These are phyloP conservation scores for Ceratocystiopsis brevicomis DNA, from an alignment of 2,329 filamentous ascomycete genomes.

Conservation along the genomic window DNA sequence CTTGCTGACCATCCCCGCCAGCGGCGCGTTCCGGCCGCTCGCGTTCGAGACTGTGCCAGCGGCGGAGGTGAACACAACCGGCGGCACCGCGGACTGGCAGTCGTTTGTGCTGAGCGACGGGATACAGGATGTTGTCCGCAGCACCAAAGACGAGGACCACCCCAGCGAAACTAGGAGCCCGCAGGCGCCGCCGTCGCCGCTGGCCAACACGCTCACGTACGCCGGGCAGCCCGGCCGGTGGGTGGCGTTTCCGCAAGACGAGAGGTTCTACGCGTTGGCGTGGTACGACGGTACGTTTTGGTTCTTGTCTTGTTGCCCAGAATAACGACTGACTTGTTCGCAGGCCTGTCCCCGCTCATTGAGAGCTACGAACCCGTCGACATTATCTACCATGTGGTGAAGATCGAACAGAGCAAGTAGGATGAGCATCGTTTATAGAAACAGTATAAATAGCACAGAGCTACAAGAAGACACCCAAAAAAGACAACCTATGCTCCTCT, in stretches of 20 bases:
- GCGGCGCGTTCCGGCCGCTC: too few species aligned
- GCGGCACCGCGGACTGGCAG: too few species aligned
- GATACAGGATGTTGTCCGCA: too few species aligned
- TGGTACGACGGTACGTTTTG: conserved; percentile 20
- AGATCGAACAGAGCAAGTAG: too few species aligned
- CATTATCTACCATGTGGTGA: conserved; percentile 14
- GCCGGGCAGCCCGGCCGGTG: conserved; percentile 12
- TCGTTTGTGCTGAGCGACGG: too few species aligned
- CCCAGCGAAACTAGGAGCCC: conserved; percentile 77
- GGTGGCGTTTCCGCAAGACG: conserved; percentile 16
- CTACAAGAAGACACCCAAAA: background rate
- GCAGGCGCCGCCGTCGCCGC: conserved; percentile 75
- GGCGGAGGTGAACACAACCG: too few species aligned
- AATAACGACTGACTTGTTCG: background rate
- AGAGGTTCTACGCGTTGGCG: conserved; percentile 15
- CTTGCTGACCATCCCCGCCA: too few species aligned
- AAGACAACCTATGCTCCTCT: too few species aligned
- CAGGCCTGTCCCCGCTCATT: conserved; percentile 13
- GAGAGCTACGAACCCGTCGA: conserved; percentile 17
- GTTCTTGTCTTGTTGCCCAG: background rate
- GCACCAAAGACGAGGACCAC: too few species aligned
- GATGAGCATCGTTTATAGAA: background rate
- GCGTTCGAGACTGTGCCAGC: too few species aligned
- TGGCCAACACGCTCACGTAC: conserved; percentile 17
- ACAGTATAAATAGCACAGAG: background rate